phyloP scores from a whole-genome alignment of 306 rosid species.

The Herpetospermum pedunculosum region DNA sequence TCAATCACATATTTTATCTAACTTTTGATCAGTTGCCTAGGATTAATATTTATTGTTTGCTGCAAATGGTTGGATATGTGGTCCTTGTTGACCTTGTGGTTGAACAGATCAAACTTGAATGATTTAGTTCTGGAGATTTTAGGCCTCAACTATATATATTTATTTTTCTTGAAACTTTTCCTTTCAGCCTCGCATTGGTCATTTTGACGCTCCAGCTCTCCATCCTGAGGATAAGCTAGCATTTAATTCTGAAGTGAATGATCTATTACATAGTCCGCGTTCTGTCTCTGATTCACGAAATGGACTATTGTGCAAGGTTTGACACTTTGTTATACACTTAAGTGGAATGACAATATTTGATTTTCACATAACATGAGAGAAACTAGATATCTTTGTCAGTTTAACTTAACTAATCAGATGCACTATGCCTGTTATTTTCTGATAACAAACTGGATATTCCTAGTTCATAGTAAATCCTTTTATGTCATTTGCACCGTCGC shows the following conservation, averaged over 20 bases:
- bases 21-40: neutral
- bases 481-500: neutral
- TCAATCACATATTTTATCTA: neutral
- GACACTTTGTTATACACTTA: conserved; percentile 1
- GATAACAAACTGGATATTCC: neutral
- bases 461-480: neutral
- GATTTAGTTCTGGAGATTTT: neutral
- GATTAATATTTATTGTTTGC: neutral
- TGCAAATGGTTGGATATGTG: conserved; percentile 4
- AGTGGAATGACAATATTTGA: neutral
- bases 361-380: neutral
- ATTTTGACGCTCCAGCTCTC: conserved; percentile 27
- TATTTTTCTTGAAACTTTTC: conserved; percentile 9
- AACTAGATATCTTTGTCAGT: neutral
- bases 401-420: neutral
- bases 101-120: neutral
- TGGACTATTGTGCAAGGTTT: conserved; percentile 63
- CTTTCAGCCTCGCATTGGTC: conserved; percentile 42
- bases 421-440: neutral
- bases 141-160: neutral
- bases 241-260: conserved; percentile 49
- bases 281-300: conserved; percentile 33
- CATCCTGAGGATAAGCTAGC: conserved; percentile 31
- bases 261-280: conserved; percentile 40
- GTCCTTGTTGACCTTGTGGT: neutral